Evolutionary conservation across 768 basidiomycete genomes (phyloP).

Genomic region (Psilocybe azurescens): DNA sequence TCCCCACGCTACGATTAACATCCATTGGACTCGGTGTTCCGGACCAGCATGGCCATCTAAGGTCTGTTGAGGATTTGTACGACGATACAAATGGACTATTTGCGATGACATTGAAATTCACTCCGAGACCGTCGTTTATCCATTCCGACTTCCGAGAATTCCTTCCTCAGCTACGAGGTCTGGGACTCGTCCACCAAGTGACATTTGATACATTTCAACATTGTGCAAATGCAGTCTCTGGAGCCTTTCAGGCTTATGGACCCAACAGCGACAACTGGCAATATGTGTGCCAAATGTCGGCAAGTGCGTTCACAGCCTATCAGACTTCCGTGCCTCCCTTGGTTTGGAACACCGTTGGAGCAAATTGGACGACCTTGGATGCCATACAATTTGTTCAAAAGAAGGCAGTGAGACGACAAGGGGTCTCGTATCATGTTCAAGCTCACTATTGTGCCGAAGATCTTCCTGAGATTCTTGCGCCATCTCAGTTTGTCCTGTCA

Average conservation of each 20-base stretch:
- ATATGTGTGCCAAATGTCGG: neutral
- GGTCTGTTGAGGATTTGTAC: slow-evolving; percentile 11
- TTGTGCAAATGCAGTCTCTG: slow-evolving; percentile 11
- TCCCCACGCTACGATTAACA: neutral
- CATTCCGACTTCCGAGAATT: slow-evolving; percentile 8
- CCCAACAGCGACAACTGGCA: neutral
- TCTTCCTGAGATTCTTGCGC: slow-evolving; percentile 18
- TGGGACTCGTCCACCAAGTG: slow-evolving; percentile 14
- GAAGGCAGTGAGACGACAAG: slow-evolving; percentile 12
- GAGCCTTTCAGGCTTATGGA: neutral
- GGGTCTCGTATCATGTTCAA: slow-evolving; percentile 12
- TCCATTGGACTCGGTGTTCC: slow-evolving; percentile 1
- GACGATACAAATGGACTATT: slow-evolving; percentile 13
- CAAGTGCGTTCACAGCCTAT: slow-evolving; percentile 6
- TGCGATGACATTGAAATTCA: slow-evolving; percentile 3
- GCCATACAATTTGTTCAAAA: slow-evolving; percentile 45
- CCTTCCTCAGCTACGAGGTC: neutral
- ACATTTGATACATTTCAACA: slow-evolving; percentile 9
- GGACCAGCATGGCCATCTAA: slow-evolving; percentile 10
- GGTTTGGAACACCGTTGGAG: slow-evolving; percentile 1
- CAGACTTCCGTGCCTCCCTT: slow-evolving; percentile 9
- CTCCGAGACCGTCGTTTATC: slow-evolving; percentile 4
- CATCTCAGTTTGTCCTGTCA: slow-evolving; percentile 20
- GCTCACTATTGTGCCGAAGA: slow-evolving; percentile 3
- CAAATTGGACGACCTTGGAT: slow-evolving; percentile 26